phyloP scores from a whole-genome alignment of 148 eudicot genomes.

The Vaccinium darrowii region DNA sequence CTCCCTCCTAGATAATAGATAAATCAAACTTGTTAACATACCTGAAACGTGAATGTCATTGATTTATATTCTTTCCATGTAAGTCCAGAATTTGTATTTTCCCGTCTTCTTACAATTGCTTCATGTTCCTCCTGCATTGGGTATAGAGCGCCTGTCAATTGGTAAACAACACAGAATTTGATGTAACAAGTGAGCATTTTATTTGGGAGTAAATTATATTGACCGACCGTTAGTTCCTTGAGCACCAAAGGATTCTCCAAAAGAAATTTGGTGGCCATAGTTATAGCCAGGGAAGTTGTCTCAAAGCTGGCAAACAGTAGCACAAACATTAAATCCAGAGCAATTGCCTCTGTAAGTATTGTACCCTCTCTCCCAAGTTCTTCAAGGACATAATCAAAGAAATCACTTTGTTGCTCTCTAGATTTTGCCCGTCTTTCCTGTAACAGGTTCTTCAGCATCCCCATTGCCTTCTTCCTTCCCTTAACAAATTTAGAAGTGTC shows the following conservation, averaged over 20 bases:
- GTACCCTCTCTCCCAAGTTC: slow-evolving; percentile 65
- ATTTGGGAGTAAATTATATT: background rate
- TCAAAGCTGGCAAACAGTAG: slow-evolving; percentile 94
- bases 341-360: slow-evolving; percentile 73
- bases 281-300: slow-evolving; percentile 81
- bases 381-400: slow-evolving; percentile 79
- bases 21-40: slow-evolving; percentile 19
- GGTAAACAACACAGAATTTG: background rate
- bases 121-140: slow-evolving; percentile 82
- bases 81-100: slow-evolving; percentile 54
- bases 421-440: slow-evolving; percentile 72
- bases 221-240: slow-evolving; percentile 54
- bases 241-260: slow-evolving; percentile 69
- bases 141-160: slow-evolving; percentile 2
- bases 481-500: slow-evolving; percentile 25
- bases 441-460: slow-evolving; percentile 66
- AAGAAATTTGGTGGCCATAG: slow-evolving; percentile 73
- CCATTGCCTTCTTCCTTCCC: slow-evolving; percentile 96
- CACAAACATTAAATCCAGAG: slow-evolving; percentile 89
- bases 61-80: slow-evolving; percentile 91
- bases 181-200: background rate
- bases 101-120: slow-evolving; percentile 55
- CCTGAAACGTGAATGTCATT: slow-evolving; percentile 92
- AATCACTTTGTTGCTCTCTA: slow-evolving; percentile 57
- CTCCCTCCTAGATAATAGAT: background rate